Evolutionary conservation across 2,329 filamentous ascomycete species (phyloP).

Genomic region (Penicillium fuscoglaucum): DNA sequence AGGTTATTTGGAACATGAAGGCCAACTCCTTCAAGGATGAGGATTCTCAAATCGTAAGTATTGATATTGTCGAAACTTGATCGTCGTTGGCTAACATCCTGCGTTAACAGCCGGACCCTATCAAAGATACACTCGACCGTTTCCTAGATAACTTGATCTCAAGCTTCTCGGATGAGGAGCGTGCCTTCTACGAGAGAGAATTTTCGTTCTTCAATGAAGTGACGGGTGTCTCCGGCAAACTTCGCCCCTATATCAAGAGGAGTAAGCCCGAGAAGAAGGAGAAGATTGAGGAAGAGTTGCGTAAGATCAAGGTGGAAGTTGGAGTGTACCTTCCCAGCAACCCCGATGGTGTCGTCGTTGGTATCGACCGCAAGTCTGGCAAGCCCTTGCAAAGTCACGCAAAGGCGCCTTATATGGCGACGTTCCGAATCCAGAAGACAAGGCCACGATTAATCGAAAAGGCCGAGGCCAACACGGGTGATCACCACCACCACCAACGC

Average conservation of each 20-base stretch:
- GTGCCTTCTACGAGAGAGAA: constrained; percentile 86
- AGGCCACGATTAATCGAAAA: constrained; percentile 39
- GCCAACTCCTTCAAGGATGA: constrained; percentile 98
- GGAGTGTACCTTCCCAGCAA: constrained; percentile 97
- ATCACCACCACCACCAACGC: constrained; percentile 28
- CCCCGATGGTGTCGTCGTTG: constrained; percentile 93
- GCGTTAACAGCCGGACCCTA: constrained; percentile 68
- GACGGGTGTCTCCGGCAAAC: constrained; percentile 89
- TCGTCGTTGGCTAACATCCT: constrained; percentile 11
- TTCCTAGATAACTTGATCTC: constrained; percentile 82
- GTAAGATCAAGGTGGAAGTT: constrained; percentile 95
- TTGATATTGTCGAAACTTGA: background rate
- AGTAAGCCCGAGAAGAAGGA: constrained; percentile 97
- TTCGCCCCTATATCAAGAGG: constrained; percentile 88
- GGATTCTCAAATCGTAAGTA: constrained; percentile 74
- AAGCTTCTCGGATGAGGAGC: constrained; percentile 77
- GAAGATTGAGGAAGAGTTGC: constrained; percentile 97
- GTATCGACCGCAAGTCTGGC: constrained; percentile 95
- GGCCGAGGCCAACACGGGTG: constrained; percentile 20
- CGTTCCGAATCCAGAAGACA: constrained; percentile 90
- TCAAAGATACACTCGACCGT: constrained; percentile 89
- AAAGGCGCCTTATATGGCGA: constrained; percentile 98
- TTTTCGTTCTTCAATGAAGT: constrained; percentile 99
- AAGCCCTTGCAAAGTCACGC: constrained; percentile 97
- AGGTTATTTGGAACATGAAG: constrained; percentile 99